A percentile compares a stretch with the other conserved stretches of the same genome.
phyloP scores from a whole-genome alignment of 345 rosid genomes.

The Pugionium cornutum region DNA sequence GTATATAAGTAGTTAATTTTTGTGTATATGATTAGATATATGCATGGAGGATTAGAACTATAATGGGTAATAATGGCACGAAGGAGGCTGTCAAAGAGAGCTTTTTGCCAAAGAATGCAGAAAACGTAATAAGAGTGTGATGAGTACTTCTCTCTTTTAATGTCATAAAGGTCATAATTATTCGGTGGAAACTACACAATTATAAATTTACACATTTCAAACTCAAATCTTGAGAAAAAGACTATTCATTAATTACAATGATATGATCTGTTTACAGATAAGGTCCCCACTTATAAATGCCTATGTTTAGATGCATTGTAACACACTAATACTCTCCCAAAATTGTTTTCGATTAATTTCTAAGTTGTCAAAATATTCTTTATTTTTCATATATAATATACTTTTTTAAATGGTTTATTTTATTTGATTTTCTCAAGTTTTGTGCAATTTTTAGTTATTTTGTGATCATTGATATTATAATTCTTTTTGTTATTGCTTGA shows the following conservation, averaged over 20 bases:
- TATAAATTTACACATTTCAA: conserved; percentile 28
- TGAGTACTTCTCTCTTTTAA: conserved; percentile 40
- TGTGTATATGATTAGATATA: conserved; percentile 32
- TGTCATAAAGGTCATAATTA: conserved; percentile 44
- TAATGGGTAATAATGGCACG: conserved; percentile 41
- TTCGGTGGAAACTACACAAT: conserved; percentile 40
- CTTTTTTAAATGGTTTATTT: too few relatives aligned
- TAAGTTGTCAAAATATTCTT: too few relatives aligned
- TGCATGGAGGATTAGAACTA: conserved; percentile 41
- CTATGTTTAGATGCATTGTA: neutral
- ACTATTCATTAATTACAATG: conserved; percentile 22
- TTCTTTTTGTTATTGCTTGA: too few relatives aligned
- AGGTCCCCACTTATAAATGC: conserved; percentile 27
- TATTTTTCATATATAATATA: too few relatives aligned
- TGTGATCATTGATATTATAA: too few relatives aligned
- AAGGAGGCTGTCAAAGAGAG: conserved; percentile 29
- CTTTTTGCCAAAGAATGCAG: conserved; percentile 40
- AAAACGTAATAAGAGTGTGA: conserved; percentile 40
- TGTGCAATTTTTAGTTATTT: too few relatives aligned
- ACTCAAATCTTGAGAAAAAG: conserved; percentile 16
- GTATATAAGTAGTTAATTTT: neutral
- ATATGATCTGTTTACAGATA: conserved; percentile 26
- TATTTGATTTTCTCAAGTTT: too few relatives aligned
- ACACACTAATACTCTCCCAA: too few relatives aligned
- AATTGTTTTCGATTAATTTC: too few relatives aligned